Evolutionary conservation across 495 filamentous ascomycete genomes (phyloP).

Genomic region (Talaromyces stipitatus): DNA sequence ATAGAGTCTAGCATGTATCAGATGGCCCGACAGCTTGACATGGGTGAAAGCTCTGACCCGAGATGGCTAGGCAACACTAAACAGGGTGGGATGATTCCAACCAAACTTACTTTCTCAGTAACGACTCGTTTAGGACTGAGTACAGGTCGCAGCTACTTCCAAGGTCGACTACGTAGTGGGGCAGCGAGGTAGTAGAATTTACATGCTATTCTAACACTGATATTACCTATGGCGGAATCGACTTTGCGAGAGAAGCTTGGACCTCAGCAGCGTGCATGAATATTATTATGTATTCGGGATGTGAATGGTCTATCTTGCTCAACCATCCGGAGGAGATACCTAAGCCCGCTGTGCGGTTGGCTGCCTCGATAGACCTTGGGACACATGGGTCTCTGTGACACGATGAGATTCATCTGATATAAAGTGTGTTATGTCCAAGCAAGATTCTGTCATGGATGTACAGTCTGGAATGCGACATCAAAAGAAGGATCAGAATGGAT

Average conservation of each 20-base stretch:
- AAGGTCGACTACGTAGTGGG: not conserved
- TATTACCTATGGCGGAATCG: not conserved
- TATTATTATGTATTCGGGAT: not conserved
- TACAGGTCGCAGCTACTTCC: not conserved
- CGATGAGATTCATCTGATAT: not conserved
- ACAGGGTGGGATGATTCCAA: conserved; percentile 3
- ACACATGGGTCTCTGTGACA: conserved; percentile 2
- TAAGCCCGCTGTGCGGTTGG: not conserved
- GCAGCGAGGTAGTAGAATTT: not conserved
- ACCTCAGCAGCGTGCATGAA: not conserved
- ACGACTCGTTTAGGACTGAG: not conserved
- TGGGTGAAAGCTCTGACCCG: not conserved
- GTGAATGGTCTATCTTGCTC: not conserved
- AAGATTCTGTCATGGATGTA: not conserved
- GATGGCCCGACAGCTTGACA: conserved; percentile 17
- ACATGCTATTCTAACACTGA: not conserved
- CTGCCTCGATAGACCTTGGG: not conserved
- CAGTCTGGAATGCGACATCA: not conserved
- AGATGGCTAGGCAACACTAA: conserved; percentile 6
- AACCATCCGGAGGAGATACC: not conserved
- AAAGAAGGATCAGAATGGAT: not conserved
- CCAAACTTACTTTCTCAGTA: not conserved
- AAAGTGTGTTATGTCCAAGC: not conserved
- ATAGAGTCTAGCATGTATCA: conserved; percentile 33
- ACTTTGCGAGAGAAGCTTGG: conserved; percentile 1